Evolutionary conservation across 2,329 filamentous ascomycete species (phyloP).

Genomic region (Ploettnerulaceae sp.): DNA sequence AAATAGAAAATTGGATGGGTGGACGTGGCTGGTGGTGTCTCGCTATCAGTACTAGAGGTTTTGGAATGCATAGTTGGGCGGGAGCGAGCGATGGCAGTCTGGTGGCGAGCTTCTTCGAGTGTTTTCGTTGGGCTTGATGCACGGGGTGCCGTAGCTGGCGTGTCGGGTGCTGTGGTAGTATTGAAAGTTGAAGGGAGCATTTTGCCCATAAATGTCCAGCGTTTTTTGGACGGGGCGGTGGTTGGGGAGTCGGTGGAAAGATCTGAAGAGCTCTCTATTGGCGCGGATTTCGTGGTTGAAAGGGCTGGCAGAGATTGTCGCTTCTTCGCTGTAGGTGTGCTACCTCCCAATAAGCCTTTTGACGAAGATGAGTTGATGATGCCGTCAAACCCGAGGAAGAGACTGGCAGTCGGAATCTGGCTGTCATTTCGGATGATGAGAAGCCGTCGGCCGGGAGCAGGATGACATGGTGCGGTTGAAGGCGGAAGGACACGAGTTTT

Average conservation of each 20-base stretch:
- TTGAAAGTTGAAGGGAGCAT: conserved; percentile 48
- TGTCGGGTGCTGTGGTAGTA: conserved; percentile 4
- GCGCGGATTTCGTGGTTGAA: conserved; percentile 12
- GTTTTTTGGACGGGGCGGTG: conserved; percentile 43
- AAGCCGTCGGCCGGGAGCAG: conserved; percentile 62
- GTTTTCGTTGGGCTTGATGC: conserved; percentile 38
- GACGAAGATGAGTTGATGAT: conserved; percentile 33
- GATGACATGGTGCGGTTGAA: conserved; percentile 61
- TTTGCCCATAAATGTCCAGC: conserved; percentile 60
- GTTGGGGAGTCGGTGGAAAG: conserved; percentile 16
- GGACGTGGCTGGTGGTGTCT: conserved; percentile 46
- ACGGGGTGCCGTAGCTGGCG: conserved; percentile 6
- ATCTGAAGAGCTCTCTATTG: conserved; percentile 18
- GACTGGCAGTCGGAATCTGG: conserved; percentile 27
- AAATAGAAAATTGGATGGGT: conserved; percentile 53
- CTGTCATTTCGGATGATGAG: conserved; percentile 66
- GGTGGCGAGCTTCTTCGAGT: conserved; percentile 46
- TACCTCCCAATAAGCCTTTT: conserved; percentile 9
- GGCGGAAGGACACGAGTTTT: conserved; percentile 44
- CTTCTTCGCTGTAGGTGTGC: conserved; percentile 24
- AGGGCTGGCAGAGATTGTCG: conserved; percentile 24
- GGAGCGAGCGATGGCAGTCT: conserved; percentile 44
- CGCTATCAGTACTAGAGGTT: conserved; percentile 51
- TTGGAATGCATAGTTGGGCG: conserved; percentile 41
- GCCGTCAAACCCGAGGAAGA: conserved; percentile 62